Percentiles rank a stretch among this genome's conserved stretches.
Conservation (phyloP, 140 eudicot species). For the Erigeron philadelphicus region DNA sequence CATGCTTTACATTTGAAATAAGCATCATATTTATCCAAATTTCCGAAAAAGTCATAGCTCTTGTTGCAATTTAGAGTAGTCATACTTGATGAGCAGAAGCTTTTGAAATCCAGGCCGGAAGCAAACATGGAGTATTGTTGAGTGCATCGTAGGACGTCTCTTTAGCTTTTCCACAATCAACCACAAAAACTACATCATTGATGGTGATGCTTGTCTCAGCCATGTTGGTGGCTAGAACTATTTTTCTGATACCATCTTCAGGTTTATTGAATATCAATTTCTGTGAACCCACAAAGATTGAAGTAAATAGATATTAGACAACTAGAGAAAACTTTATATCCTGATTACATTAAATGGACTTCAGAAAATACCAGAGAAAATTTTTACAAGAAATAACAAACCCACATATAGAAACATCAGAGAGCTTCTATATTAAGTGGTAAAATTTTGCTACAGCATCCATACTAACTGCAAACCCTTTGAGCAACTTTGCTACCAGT, state of each 20-base stretch:
- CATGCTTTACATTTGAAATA: too few species aligned
- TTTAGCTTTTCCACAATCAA: slow-evolving; percentile 95
- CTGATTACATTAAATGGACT: neutral
- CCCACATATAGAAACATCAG: neutral
- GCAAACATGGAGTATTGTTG: slow-evolving; percentile 96
- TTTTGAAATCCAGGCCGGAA: slow-evolving; percentile 96
- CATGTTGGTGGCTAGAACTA: slow-evolving; percentile 95
- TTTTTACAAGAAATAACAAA: neutral
- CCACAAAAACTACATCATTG: slow-evolving; percentile 91
- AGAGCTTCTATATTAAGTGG: neutral
- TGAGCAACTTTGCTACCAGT: too few species aligned
- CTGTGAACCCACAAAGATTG: slow-evolving; percentile 32
- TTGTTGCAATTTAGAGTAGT: neutral
- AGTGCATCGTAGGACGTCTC: slow-evolving; percentile 98
- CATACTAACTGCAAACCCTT: too few species aligned
- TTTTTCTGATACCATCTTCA: slow-evolving; percentile 86
- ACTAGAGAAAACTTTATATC: neutral
- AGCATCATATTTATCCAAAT: too few species aligned
- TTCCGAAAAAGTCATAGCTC: neutral
- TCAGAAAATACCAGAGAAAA: neutral
- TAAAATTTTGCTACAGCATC: too few species aligned
- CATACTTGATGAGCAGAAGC: slow-evolving; percentile 93
- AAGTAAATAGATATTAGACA: slow-evolving; percentile 12
- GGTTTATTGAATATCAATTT: slow-evolving; percentile 84
- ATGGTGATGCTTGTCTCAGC: slow-evolving; percentile 98